Evolutionary conservation across 2,329 filamentous ascomycete species (phyloP).

Genomic region (Xylaria sp.): DNA sequence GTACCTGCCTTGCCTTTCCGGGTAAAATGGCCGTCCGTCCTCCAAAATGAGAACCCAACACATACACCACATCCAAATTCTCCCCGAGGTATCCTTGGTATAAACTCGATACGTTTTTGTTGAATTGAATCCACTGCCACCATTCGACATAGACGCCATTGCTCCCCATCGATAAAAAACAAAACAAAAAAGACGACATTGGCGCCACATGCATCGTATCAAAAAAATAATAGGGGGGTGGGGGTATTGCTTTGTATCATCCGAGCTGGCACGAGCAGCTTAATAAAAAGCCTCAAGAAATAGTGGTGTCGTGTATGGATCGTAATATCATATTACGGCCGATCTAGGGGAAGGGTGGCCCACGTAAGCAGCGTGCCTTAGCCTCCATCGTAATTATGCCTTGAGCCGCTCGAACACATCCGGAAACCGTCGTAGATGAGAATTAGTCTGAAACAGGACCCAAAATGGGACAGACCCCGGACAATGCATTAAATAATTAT

Average conservation of each 20-base stretch:
- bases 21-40: not conserved
- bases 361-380: not conserved
- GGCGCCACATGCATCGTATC: constrained; percentile 21
- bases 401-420: not conserved
- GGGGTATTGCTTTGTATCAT: constrained; percentile 8
- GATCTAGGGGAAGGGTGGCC: not conserved
- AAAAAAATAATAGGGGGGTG: not conserved
- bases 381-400: not conserved
- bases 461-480: not conserved
- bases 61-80: not conserved
- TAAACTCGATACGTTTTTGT: constrained; percentile 11
- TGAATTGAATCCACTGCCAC: constrained; percentile 16
- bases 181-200: too few species aligned
- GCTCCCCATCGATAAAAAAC: constrained; percentile 12
- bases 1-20: constrained; percentile 13
- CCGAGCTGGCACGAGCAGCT: not conserved
- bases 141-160: constrained; percentile 14
- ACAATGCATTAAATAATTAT: not conserved
- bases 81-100: constrained; percentile 19
- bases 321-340: constrained; percentile 6
- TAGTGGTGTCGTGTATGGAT: constrained; percentile 1
- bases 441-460: constrained; percentile 8
- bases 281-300: not conserved
- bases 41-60: not conserved
- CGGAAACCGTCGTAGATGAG: not conserved